phyloP scores from a whole-genome alignment of 2,329 filamentous ascomycete species.

The Colletotrichum theobromicola region DNA sequence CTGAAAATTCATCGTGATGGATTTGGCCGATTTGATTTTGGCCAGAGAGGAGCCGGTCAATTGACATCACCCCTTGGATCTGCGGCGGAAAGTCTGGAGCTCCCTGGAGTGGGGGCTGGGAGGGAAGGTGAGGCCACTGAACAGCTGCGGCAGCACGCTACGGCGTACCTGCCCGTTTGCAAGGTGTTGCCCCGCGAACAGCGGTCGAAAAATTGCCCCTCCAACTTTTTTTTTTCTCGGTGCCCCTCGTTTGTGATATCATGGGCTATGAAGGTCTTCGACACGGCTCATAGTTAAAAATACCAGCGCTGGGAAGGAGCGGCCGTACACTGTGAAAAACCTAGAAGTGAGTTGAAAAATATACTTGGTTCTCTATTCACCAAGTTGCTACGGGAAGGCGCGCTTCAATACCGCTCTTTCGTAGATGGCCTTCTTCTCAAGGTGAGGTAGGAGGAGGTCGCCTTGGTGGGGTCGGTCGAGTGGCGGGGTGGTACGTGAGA shows the following conservation, averaged over 20 bases:
- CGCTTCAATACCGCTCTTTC: slow-evolving; percentile 4
- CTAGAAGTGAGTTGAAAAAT: accelerated
- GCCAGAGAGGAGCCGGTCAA: not conserved
- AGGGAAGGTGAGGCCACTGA: not conserved
- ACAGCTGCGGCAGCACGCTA: not conserved
- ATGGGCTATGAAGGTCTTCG: not conserved
- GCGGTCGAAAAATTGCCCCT: slow-evolving; percentile 1
- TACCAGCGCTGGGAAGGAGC: not conserved
- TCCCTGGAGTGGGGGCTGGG: not conserved
- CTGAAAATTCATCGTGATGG: not conserved
- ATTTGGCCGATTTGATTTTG: not conserved
- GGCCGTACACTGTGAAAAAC: accelerated
- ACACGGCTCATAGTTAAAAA: not conserved
- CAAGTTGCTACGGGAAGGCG: not conserved
- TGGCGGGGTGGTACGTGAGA: slow-evolving; percentile 5
- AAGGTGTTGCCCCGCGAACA: slow-evolving; percentile 17
- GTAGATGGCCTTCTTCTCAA: not conserved
- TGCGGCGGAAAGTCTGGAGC: not conserved
- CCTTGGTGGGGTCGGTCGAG: not conserved
- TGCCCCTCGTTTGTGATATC: slow-evolving; percentile 5
- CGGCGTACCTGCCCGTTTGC: slow-evolving; percentile 6
- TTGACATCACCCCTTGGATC: slow-evolving; percentile 17
- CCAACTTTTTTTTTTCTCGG: not conserved
- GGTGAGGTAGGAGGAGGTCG: not conserved
- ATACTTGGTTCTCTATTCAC: not conserved